Evolutionary conservation across 169 alveolate genomes (phyloP), one percentile per base, ranked within the genome.

Genomic region (Plasmodium yoelii): DNA sequence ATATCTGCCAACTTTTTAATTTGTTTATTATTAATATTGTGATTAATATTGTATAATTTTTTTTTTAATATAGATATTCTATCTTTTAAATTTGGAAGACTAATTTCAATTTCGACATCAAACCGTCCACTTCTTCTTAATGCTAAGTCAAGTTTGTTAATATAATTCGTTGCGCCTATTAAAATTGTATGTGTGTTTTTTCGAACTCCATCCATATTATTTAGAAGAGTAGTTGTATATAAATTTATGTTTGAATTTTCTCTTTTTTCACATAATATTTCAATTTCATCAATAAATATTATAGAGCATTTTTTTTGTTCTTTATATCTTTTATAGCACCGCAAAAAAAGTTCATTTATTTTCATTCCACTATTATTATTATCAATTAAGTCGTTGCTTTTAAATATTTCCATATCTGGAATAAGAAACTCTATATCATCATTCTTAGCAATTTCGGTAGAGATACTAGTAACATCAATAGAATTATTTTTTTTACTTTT

Each of bases 71-170:
- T 96, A 59, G 96, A 95, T 55, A 80, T 82, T 74, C 99, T 95
- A 51, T 97, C 98, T 39, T 88, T 88, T 51, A 94, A 92, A 84
- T 93, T 95, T 12, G 99, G 99, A n/a, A 98, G 95, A 46, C 97
- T 98, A 18, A 98, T 93, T 69, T 97, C 95, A 13, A 98, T 94
- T 71, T 98, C 99, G 47, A 96, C 94, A 84, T 99, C 99, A 70
- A 99, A 95, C 69, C 99, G 94, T 8, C 99, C 99, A 12, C 99
- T 98, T 87, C 99, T 92, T 75, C 99, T 97, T 19, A 98, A 74
- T 18, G 99, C 98, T 18, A 96, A 94, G 87, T 97, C 99, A 56
- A 99, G 73, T 57, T 96, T 94, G 26, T 97, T 95, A 13, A 96
- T 93, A 59, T 95, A 95, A 77, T 96, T 97, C 13, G 99, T 98